Evolutionary conservation across 345 rosid genomes (phyloP).

Genomic region (Melaleuca quinquenervia): DNA sequence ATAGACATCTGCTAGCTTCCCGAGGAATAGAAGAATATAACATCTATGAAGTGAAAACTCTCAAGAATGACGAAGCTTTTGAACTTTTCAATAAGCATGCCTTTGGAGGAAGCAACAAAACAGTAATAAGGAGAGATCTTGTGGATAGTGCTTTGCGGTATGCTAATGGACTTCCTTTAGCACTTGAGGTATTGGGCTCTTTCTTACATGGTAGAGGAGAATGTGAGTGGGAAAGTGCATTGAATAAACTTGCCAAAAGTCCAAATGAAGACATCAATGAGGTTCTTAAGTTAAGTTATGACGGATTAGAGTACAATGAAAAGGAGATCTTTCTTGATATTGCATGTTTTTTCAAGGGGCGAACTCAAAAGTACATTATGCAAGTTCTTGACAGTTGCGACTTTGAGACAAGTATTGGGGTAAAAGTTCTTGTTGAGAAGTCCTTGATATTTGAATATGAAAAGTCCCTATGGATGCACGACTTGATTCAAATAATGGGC

Average conservation of each 20-base stretch:
- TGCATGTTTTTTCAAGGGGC: background rate
- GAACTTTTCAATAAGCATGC: too few relatives aligned
- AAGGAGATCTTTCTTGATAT: background rate
- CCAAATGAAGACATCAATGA: background rate
- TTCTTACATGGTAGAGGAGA: background rate
- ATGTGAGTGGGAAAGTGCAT: background rate
- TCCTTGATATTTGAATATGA: background rate
- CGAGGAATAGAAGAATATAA: too few relatives aligned
- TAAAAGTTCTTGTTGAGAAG: background rate
- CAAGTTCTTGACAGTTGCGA: background rate
- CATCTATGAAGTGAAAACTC: too few relatives aligned
- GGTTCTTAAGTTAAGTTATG: background rate
- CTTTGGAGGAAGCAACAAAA: too few relatives aligned
- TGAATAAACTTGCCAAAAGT: background rate
- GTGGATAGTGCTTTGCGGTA: background rate
- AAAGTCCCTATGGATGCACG: background rate
- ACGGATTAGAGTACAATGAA: background rate
- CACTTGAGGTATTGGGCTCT: background rate
- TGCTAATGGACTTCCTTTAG: background rate
- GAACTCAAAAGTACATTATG: fast-evolving
- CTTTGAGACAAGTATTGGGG: background rate
- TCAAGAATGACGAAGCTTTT: too few relatives aligned
- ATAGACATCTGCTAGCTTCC: too few relatives aligned
- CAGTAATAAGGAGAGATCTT: background rate
- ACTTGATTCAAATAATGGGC: background rate